Percentiles rank a stretch among this genome's conserved stretches.
phyloP scores from a whole-genome alignment of 2,329 filamentous ascomycete species.

The Cladophialophora psammophila region DNA sequence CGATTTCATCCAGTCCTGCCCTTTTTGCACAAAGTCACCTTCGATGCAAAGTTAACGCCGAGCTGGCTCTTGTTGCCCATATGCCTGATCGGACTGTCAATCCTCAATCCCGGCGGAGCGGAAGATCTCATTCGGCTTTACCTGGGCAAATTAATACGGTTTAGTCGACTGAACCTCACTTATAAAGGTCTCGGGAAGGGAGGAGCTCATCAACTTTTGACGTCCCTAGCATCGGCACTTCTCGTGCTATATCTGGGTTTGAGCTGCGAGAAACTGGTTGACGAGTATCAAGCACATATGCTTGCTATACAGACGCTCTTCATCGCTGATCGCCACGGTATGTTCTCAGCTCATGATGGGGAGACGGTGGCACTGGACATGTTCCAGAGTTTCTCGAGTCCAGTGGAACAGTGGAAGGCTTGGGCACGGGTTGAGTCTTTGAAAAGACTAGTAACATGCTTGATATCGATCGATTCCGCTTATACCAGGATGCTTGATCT shows the following conservation, averaged over 20 bases:
- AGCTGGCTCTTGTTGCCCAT: conserved; percentile 22
- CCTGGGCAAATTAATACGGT: conserved; percentile 17
- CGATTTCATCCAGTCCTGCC: conserved; percentile 23
- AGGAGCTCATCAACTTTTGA: conserved; percentile 17
- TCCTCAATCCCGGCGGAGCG: conserved; percentile 16
- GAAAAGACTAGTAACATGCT: conserved; percentile 18
- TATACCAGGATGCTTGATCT: conserved; percentile 18
- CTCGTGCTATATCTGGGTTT: conserved; percentile 24
- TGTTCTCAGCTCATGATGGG: conserved; percentile 23
- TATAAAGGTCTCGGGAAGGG: conserved; percentile 25
- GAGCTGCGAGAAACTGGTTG: conserved; percentile 11
- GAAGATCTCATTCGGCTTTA: conserved; percentile 16
- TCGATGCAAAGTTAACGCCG: conserved; percentile 21
- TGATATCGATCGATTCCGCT: conserved; percentile 22
- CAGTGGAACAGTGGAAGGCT: conserved; percentile 12
- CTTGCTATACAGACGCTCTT: conserved; percentile 23
- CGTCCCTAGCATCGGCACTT: conserved; percentile 16
- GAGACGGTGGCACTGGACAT: conserved; percentile 4
- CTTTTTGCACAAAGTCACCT: conserved; percentile 22
- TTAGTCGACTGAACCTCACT: conserved; percentile 21
- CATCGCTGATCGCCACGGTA: conserved; percentile 26
- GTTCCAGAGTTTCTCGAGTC: background rate
- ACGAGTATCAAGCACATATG: conserved; percentile 25
- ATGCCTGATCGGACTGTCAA: conserved; percentile 26
- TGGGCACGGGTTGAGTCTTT: conserved; percentile 24